Evolutionary conservation across 148 eudicot genomes (phyloP).

Genomic region (Rheum nobile): DNA sequence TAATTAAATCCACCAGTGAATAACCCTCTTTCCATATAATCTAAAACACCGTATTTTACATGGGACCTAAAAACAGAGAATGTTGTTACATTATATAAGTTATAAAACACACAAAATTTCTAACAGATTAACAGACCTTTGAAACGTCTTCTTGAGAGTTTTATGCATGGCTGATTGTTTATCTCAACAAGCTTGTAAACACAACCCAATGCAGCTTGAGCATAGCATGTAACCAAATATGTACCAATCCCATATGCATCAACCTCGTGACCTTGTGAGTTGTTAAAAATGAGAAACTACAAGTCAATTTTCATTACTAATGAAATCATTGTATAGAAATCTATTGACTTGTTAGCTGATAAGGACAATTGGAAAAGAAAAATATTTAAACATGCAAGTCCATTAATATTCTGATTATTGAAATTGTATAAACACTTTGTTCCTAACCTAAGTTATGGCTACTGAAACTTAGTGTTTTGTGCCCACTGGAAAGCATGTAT

Average conservation of each 20-base stretch:
- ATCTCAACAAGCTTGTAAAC: constrained; percentile 99
- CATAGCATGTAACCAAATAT: constrained; percentile 91
- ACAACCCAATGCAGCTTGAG: constrained; percentile 95
- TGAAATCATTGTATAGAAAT: neutral
- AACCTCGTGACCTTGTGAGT: constrained; percentile 77
- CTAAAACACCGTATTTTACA: constrained; percentile 86
- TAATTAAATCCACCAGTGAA: constrained; percentile 81
- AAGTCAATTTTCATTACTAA: neutral
- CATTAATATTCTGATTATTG: neutral
- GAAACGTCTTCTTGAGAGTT: constrained; percentile 94
- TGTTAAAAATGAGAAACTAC: neutral
- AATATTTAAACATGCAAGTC: no score
- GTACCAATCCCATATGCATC: constrained; percentile 97
- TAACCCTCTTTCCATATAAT: constrained; percentile 88
- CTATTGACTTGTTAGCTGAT: neutral
- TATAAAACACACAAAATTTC: constrained; percentile 1
- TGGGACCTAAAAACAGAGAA: constrained; percentile 54
- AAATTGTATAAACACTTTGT: neutral
- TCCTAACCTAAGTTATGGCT: neutral
- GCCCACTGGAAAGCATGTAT: neutral
- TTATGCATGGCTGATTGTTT: constrained; percentile 89
- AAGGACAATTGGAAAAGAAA: neutral
- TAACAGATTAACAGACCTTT: constrained; percentile 47
- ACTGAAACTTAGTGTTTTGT: neutral
- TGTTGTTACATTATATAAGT: constrained; percentile 2